phyloP scores from a whole-genome alignment of 176 grass and related monocot genomes.

The Zoysia japonica region DNA sequence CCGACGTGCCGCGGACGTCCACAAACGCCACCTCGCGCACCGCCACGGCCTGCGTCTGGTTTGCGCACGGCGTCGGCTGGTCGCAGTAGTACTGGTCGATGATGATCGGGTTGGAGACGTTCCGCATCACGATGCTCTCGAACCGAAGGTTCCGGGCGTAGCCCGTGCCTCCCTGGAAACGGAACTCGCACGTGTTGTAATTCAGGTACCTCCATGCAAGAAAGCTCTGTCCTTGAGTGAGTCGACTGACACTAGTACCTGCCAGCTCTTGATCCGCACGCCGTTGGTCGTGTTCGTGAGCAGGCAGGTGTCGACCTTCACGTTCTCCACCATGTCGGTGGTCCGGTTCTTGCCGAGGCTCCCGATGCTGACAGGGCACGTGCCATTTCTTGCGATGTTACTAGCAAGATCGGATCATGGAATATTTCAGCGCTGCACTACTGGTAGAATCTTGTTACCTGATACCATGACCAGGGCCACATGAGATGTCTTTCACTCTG shows the following conservation, averaged over 20 bases:
- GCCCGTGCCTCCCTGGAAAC: slow-evolving; percentile 66
- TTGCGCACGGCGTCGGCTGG: slow-evolving; percentile 48
- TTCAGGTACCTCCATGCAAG: no score
- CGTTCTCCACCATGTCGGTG: slow-evolving; percentile 50
- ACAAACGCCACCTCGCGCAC: slow-evolving; percentile 56
- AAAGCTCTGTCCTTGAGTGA: no score
- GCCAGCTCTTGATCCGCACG: slow-evolving; percentile 91
- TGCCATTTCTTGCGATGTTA: neutral
- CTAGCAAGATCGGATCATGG: slow-evolving; percentile 2
- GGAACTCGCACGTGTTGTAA: neutral
- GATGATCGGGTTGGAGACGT: slow-evolving; percentile 84
- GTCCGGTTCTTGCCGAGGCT: slow-evolving; percentile 78
- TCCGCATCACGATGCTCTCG: slow-evolving; percentile 65
- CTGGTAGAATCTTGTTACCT: slow-evolving; percentile 45
- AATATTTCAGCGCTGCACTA: neutral
- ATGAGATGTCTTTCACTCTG: slow-evolving; percentile 53
- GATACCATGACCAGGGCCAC: slow-evolving; percentile 91
- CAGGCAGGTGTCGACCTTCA: slow-evolving; percentile 62
- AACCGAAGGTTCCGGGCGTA: slow-evolving; percentile 60
- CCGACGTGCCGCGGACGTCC: slow-evolving; percentile 58
- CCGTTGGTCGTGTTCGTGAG: slow-evolving; percentile 76
- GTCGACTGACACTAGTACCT: slow-evolving; percentile 42
- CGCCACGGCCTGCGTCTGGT: slow-evolving; percentile 68
- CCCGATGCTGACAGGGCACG: slow-evolving; percentile 55
- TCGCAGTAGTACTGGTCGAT: slow-evolving; percentile 84